Evolutionary conservation across 73 alveolate species (phyloP).

Genomic region (Paramecium sexaurelia): DNA sequence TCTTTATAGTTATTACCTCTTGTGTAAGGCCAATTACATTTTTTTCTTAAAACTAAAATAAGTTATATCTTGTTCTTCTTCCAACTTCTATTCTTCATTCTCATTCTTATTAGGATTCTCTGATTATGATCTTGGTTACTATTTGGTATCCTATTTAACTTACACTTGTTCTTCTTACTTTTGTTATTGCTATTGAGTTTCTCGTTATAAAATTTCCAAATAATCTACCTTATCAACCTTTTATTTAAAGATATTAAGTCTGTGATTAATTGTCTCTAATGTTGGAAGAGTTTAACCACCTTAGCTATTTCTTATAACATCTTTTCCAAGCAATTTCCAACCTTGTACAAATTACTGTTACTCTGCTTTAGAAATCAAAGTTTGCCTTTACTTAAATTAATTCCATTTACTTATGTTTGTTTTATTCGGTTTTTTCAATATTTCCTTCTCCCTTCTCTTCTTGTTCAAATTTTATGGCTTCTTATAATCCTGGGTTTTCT

Average conservation of each 20-base stretch:
- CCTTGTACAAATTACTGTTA: constrained; percentile 46
- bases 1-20: constrained; percentile 54
- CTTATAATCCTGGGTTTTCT: constrained; percentile 65
- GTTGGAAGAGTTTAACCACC: constrained; percentile 62
- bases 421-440: constrained; percentile 30
- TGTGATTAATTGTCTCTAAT: constrained; percentile 63
- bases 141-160: not conserved
- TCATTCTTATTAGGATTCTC: constrained; percentile 33
- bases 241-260: constrained; percentile 51
- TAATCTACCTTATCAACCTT: constrained; percentile 64
- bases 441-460: constrained; percentile 12
- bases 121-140: constrained; percentile 1
- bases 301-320: constrained; percentile 60
- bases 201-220: constrained; percentile 61
- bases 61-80: constrained; percentile 63
- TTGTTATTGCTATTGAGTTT: constrained; percentile 10
- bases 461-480: constrained; percentile 51
- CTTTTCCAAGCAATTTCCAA: constrained; percentile 60
- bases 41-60: constrained; percentile 65
- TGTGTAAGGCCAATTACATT: constrained; percentile 64
- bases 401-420: not conserved
- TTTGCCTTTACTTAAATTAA: not conserved
- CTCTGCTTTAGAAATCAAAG: constrained; percentile 18
- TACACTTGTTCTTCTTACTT: not conserved
- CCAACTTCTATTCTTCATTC: constrained; percentile 42